These are phyloP conservation scores for Penicillium sp. DNA, from an alignment of 2,329 filamentous ascomycete genomes.

Conservation along the genomic window DNA sequence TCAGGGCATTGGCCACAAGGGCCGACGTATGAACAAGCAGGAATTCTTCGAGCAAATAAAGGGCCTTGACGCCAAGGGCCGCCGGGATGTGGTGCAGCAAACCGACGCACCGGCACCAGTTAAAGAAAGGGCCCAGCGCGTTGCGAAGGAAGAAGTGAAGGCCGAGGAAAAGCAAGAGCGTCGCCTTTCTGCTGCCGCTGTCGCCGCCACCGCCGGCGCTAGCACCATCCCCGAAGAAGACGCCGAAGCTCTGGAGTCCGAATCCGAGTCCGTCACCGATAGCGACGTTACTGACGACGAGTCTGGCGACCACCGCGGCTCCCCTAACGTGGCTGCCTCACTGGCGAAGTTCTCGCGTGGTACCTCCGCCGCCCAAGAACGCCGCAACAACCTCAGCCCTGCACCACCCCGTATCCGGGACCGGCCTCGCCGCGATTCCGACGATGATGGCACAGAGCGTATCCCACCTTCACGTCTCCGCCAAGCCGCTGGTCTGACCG, in stretches of 20 bases:
- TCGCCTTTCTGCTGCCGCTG: slow-evolving; percentile 18
- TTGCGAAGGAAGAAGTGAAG: slow-evolving; percentile 24
- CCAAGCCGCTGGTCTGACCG: slow-evolving; percentile 24
- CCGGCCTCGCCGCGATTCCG: slow-evolving; percentile 30
- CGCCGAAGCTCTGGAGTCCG: slow-evolving; percentile 16
- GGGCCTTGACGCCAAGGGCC: slow-evolving; percentile 51
- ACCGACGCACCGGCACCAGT: slow-evolving; percentile 35
- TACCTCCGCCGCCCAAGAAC: slow-evolving; percentile 31
- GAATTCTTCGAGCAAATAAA: slow-evolving; percentile 58
- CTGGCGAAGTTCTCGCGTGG: slow-evolving; percentile 31
- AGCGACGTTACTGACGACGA: slow-evolving; percentile 22
- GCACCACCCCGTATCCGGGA: slow-evolving; percentile 17
- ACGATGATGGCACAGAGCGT: slow-evolving; percentile 38
- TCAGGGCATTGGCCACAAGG: slow-evolving; percentile 38
- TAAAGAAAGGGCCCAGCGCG: slow-evolving; percentile 31
- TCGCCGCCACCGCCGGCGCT: slow-evolving; percentile 8
- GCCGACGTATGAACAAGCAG: slow-evolving; percentile 54
- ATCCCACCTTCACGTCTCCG: slow-evolving; percentile 34
- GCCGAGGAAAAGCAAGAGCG: slow-evolving; percentile 22
- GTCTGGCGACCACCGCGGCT: slow-evolving; percentile 13
- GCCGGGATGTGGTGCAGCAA: slow-evolving; percentile 40
- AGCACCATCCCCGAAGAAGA: slow-evolving; percentile 14
- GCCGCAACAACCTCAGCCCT: slow-evolving; percentile 30
- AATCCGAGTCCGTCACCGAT: slow-evolving; percentile 19
- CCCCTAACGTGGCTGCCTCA: slow-evolving; percentile 32